Percentiles rank a stretch among this genome's conserved stretches.
Evolutionary conservation across 345 rosid genomes (phyloP).

Genomic region (Theobroma cacao): DNA sequence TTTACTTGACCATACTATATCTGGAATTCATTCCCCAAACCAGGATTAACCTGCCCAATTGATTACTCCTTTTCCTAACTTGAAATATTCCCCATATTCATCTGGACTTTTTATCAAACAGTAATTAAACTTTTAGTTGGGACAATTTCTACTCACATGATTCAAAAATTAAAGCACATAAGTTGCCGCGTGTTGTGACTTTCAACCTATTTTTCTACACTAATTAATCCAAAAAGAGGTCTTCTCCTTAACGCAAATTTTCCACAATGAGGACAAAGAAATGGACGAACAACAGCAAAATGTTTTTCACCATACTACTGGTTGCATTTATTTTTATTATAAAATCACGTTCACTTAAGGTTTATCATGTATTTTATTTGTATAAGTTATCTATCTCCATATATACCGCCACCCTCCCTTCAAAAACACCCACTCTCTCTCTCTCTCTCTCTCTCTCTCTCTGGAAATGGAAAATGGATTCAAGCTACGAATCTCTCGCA

Average conservation of each 20-base stretch:
- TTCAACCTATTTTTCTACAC: not conserved
- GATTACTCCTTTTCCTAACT: not conserved
- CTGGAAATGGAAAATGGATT: conserved; percentile 62
- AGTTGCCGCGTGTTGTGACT: not conserved
- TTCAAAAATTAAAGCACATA: not conserved
- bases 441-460: conserved; percentile 13
- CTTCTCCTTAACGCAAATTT: conserved; percentile 6
- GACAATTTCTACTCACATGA: not conserved
- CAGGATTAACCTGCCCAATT: not conserved
- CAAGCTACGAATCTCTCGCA: conserved; percentile 57
- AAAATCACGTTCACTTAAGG: conserved; percentile 1
- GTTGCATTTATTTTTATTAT: conserved; percentile 13
- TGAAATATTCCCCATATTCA: not conserved
- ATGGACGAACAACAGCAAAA: conserved; percentile 28
- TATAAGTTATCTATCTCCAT: not conserved
- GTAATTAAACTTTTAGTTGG: not conserved
- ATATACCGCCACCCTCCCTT: not conserved
- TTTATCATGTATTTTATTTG: not conserved
- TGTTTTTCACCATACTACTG: not conserved
- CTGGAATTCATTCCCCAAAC: not conserved
- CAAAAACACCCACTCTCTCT: not conserved
- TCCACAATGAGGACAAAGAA: conserved; percentile 22
- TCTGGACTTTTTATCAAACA: not conserved
- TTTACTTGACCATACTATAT: not conserved
- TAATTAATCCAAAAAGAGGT: not conserved